Percentiles rank a stretch among this genome's conserved stretches.
Conservation (phyloP, 306 rosid genomes). For the Quercus glauca region DNA sequence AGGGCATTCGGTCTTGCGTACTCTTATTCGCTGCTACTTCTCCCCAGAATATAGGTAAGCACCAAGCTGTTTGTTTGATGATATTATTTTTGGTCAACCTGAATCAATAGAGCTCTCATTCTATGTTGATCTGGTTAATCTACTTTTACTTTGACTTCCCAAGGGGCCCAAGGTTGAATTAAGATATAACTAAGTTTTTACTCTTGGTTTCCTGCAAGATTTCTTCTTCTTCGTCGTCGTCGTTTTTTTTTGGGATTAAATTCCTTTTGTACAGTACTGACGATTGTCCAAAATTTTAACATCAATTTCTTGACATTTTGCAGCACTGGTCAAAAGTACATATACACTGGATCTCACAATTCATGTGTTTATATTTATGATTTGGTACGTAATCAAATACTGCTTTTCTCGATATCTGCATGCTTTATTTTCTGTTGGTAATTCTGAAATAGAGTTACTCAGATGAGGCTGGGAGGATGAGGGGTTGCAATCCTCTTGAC, state of each 20-base stretch:
- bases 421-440: neutral
- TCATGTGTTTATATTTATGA: conserved; percentile 73
- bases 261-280: neutral
- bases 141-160: neutral
- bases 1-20: conserved; percentile 84
- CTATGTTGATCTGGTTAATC: neutral
- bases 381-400: conserved; percentile 52
- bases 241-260: too few relatives aligned
- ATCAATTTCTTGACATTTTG: conserved; percentile 31
- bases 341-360: conserved; percentile 85
- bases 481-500: neutral
- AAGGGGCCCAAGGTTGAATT: neutral
- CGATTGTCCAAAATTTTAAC: neutral
- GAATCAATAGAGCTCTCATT: neutral
- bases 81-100: neutral
- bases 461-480: neutral
- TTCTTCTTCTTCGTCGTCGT: too few relatives aligned
- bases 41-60: conserved; percentile 74
- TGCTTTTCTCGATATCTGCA: neutral
- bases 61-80: neutral
- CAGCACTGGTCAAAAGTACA: conserved; percentile 98
- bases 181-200: neutral
- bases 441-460: neutral
- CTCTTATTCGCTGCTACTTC: conserved; percentile 89
- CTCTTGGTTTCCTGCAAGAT: neutral